These are phyloP conservation scores for Rhynchosporium agropyri DNA, from an alignment of 2,329 filamentous ascomycete genomes.

Conservation along the genomic window DNA sequence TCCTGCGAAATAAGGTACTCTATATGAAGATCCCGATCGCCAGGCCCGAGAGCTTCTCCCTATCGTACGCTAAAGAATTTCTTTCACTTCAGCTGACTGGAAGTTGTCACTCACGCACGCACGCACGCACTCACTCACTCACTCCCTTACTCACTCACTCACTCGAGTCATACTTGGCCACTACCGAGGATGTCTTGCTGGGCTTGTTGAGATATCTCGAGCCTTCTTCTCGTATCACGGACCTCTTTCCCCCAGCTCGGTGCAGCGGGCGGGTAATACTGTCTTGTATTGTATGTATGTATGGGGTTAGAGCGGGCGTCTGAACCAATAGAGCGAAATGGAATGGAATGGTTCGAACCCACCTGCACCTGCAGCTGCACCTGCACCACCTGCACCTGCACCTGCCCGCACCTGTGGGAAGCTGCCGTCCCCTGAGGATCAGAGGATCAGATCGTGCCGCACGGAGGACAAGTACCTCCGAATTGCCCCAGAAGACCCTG, in stretches of 20 bases:
- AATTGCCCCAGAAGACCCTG: too few species aligned
- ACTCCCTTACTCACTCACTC: too few species aligned
- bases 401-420: too few species aligned
- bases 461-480: too few species aligned
- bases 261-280: neutral
- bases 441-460: too few species aligned
- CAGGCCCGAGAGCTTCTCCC: neutral
- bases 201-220: neutral
- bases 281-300: neutral
- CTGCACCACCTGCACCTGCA: too few species aligned
- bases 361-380: neutral
- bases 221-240: constrained; percentile 3
- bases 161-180: neutral
- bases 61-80: neutral
- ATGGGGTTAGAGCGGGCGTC: constrained; percentile 18
- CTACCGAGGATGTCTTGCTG: neutral
- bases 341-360: neutral
- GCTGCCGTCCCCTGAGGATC: too few species aligned
- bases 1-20: too few species aligned
- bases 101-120: too few species aligned
- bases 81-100: neutral
- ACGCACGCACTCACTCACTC: too few species aligned
- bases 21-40: neutral
- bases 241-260: too few species aligned
- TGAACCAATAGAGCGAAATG: constrained; percentile 7